Percentiles rank a stretch among this genome's conserved stretches.
These are phyloP conservation scores for Phytophthora boehmeriae DNA, from an alignment of 352 stramenopile species.

Conservation along the genomic window DNA sequence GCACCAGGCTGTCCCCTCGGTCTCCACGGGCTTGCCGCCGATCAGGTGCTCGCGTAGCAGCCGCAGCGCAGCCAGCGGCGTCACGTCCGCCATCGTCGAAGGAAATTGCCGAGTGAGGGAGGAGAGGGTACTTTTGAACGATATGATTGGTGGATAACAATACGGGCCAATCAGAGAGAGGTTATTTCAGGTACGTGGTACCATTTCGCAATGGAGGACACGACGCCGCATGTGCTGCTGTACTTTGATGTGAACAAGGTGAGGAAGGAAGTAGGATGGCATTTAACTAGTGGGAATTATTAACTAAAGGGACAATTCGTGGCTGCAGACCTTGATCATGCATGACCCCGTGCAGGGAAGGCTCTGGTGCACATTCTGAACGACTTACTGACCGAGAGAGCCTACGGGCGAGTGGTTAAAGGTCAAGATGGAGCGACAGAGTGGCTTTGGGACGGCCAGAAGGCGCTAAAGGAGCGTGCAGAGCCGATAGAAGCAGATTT, in stretches of 20 bases:
- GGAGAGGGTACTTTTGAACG: neutral
- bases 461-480: constrained; percentile 12
- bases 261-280: neutral
- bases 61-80: constrained; percentile 45
- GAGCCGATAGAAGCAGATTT: constrained; percentile 8
- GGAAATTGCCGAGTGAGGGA: neutral
- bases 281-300: neutral
- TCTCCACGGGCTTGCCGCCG: constrained; percentile 59
- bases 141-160: neutral
- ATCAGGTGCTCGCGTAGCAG: constrained; percentile 76
- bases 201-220: neutral
- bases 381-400: constrained; percentile 71
- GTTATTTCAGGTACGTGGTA: neutral
- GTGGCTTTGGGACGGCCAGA: constrained; percentile 58
- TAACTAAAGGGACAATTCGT: constrained; percentile 2
- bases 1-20: constrained; percentile 71
- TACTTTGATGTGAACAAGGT: constrained; percentile 89
- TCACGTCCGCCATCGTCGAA: constrained; percentile 8
- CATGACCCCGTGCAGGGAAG: constrained; percentile 83
- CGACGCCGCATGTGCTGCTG: constrained; percentile 56
- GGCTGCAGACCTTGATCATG: constrained; percentile 77
- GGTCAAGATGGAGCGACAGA: constrained; percentile 20
- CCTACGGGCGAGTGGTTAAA: constrained; percentile 37
- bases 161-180: constrained; percentile 3
- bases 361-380: constrained; percentile 75